Evolutionary conservation across 129 eudicot species (phyloP), one percentile per base, ranked within the genome.

Genomic region (Artemisia argyi): DNA sequence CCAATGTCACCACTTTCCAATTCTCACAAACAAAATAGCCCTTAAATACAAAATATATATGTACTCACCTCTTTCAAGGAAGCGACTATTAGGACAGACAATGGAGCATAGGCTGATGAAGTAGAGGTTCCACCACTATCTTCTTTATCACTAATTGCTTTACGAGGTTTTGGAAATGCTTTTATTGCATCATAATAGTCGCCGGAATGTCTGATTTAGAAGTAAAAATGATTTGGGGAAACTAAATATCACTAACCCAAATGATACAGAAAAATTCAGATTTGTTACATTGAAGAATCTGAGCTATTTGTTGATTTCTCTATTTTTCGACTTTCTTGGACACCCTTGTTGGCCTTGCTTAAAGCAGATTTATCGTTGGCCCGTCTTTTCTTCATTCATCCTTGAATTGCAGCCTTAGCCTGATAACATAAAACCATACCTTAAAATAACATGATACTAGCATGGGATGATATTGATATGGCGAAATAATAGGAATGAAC

Each of bases 351-450:
- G 65, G 54, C 87, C 78, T 89, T 87, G 68, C 81, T 78, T 61
- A 76, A 26, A 44, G 71, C 79, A 53, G 87, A 76, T 65, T 83
- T 89, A 56, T 83, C 95, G 78, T 85, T 88, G 4, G 52, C 60
- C 50, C 79, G 78, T 65, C 88, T 96, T 81, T 85, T 93, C 74
- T 79, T 85, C 66, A 75, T 69, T 57, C 96, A 87, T 58, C 84
- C 88, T 85, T 78, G 96, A 50, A 93, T 74, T 22, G 96, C 98
- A 72, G 92, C 98, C 87, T 87, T 93, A 9, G 98, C 98, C 98
- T 93, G 74, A 64, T 78, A 59, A 52, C 50, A 80, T 61, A 65
- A 44, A 79, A 65, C 30, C 66, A 66, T 26, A n/a, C 26, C 58
- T 12, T 35, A 57, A n/a, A 57, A 76, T 20, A 66, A 12, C 46